phyloP scores from a whole-genome alignment of 2,329 filamentous ascomycete species.

The Alternaria rosae region DNA sequence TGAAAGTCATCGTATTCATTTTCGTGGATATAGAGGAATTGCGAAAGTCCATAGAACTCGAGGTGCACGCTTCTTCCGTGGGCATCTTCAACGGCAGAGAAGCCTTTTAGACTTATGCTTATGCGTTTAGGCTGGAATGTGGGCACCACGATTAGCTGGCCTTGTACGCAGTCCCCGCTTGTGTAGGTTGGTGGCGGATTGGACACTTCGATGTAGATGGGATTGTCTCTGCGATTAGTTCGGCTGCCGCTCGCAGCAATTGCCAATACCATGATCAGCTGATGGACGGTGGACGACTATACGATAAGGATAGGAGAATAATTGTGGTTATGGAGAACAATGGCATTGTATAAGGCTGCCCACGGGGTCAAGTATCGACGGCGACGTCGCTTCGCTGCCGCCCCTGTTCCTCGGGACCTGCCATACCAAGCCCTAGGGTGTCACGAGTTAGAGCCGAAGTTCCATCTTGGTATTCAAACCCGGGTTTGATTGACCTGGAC shows the following conservation, averaged over 20 bases:
- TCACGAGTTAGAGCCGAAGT: slow-evolving; percentile 1
- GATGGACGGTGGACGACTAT: background rate
- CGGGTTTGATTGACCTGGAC: background rate
- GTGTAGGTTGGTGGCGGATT: slow-evolving; percentile 25
- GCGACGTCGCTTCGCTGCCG: slow-evolving; percentile 5
- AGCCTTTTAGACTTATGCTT: slow-evolving; percentile 25
- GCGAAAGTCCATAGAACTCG: slow-evolving; percentile 25
- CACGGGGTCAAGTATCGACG: background rate
- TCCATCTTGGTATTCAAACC: slow-evolving; percentile 6
- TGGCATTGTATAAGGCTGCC: background rate
- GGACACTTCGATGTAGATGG: slow-evolving; percentile 26
- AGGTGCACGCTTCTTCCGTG: slow-evolving; percentile 19
- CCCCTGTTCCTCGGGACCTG: slow-evolving; percentile 11
- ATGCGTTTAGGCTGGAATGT: slow-evolving; percentile 27
- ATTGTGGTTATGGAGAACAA: background rate
- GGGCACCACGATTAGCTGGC: slow-evolving; percentile 29
- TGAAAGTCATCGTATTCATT: slow-evolving; percentile 24
- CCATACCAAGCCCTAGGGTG: slow-evolving; percentile 10
- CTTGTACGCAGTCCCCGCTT: slow-evolving; percentile 29
- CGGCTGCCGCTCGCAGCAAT: slow-evolving; percentile 12
- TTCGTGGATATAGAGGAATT: slow-evolving; percentile 27
- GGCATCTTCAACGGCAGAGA: slow-evolving; percentile 18
- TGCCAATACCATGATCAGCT: slow-evolving; percentile 15
- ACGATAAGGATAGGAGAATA: background rate
- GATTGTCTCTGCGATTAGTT: slow-evolving; percentile 21